Evolutionary conservation across 441 rosid genomes (phyloP).

Genomic region (Jatropha podagrica): DNA sequence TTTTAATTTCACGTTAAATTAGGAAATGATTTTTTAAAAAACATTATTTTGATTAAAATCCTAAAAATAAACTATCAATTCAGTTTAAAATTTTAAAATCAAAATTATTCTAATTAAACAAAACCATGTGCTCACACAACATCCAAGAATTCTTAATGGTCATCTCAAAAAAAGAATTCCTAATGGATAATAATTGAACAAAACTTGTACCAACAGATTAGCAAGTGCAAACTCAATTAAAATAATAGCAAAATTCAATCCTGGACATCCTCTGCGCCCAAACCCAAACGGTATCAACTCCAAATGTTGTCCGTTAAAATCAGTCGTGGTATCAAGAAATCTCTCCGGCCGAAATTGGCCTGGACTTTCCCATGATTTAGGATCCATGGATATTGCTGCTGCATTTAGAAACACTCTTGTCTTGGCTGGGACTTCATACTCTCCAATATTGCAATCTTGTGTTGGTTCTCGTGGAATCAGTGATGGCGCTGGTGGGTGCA

Average conservation of each 20-base stretch:
- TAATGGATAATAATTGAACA: too few relatives aligned
- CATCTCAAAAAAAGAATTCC: too few relatives aligned
- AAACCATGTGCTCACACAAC: too few relatives aligned
- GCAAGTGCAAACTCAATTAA: constrained; percentile 45
- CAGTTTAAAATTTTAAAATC: too few relatives aligned
- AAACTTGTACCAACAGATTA: constrained; percentile 21
- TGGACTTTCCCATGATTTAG: constrained; percentile 42
- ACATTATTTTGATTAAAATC: too few relatives aligned
- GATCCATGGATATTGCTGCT: constrained; percentile 33
- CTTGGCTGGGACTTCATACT: constrained; percentile 37
- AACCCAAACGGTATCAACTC: constrained; percentile 49
- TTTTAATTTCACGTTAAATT: too few relatives aligned
- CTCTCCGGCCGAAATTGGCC: constrained; percentile 41
- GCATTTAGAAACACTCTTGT: constrained; percentile 39
- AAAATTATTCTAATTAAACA: too few relatives aligned
- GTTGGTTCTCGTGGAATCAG: constrained; percentile 47
- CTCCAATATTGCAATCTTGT: constrained; percentile 26
- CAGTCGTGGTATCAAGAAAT: constrained; percentile 28
- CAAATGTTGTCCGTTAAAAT: constrained; percentile 40
- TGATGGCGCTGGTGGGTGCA: constrained; percentile 48
- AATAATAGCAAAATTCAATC: constrained; percentile 31
- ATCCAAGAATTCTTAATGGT: too few relatives aligned
- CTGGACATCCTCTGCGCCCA: constrained; percentile 53
- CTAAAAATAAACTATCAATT: too few relatives aligned
- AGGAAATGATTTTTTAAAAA: too few relatives aligned